Evolutionary conservation across 257 asterid genomes (phyloP), one percentile per base, ranked within the genome.

Genomic region (Leptodermis oblonga): DNA sequence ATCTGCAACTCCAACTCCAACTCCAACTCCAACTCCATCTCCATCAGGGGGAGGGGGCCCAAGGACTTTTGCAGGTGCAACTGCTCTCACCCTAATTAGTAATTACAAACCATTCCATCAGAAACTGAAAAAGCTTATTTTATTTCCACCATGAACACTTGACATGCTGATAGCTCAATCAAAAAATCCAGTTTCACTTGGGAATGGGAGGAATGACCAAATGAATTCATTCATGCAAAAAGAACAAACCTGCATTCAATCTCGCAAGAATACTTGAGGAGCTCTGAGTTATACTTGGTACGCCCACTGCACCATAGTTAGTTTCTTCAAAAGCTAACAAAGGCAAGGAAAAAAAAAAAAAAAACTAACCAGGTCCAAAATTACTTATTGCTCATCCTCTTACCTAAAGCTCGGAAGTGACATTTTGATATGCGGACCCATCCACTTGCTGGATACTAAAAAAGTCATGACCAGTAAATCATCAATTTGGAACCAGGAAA

Each of bases 381-480:
- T n/a, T n/a, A n/a, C n/a, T n/a, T 51, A 51, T n/a, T 49, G 45
- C 30, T n/a, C 45, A 37, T 30, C 42, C 15, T 49, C 30, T n/a
- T 73, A 93, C 97, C 99, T 90, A 77, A 87, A 93, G 88, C 97
- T 93, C 30, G 99, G 97, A 75, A 93, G 99, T 43, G 96, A 88
- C 78, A 93, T 71, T 75, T 87, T 93, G 76, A 87, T 68, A 23
- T 66, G 75, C 43, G 96, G 99, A 18, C 95, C 92, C 79, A 67
- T 81, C 98, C 96, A 90, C 72, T 72, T 68, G 68, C 81, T 73
- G 0, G 87, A 56, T 36, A 70, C 51, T 18, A 61, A 51, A 67
- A 65, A 55, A 13, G 28, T n/a, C 49, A 61, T 51, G n/a, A 59
- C 37, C n/a, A 63, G 43, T 46, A 58, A 37, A 33, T 14, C 36